Evolutionary conservation across 2,329 filamentous ascomycete species (phyloP).

Genomic region (Drechslera avenae): DNA sequence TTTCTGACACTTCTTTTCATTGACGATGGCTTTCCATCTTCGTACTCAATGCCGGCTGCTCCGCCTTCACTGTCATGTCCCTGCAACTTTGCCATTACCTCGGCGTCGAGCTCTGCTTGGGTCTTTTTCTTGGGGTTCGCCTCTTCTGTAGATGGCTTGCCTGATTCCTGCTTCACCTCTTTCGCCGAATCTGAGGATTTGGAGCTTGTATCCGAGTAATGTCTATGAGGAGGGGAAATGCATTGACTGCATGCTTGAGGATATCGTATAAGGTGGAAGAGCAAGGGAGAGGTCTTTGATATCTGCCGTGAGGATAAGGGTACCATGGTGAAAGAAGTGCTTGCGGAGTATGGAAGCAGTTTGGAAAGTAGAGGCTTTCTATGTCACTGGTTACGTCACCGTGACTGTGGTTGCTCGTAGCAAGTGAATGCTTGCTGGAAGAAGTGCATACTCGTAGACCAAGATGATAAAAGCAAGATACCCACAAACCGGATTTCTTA

Average conservation of each 20-base stretch:
- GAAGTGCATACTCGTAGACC: background rate
- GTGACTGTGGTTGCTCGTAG: constrained; percentile 19
- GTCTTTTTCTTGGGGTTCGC: constrained; percentile 56
- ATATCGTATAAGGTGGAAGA: background rate
- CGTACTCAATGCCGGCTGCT: constrained; percentile 72
- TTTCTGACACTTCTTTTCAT: constrained; percentile 76
- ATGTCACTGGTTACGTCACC: constrained; percentile 24
- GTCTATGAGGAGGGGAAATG: background rate
- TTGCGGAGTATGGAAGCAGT: background rate
- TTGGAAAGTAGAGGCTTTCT: background rate
- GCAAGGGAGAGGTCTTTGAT: background rate
- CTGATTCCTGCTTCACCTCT: constrained; percentile 15
- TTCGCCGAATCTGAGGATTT: background rate
- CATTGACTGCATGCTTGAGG: background rate
- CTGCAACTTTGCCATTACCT: constrained; percentile 69
- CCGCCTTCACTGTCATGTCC: constrained; percentile 72
- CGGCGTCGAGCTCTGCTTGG: constrained; percentile 67
- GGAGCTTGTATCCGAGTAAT: constrained; percentile 9
- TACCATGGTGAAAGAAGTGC: background rate
- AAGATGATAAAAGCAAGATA: background rate
- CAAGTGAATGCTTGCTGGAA: constrained; percentile 1
- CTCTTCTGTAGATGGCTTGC: constrained; percentile 18
- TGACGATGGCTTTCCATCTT: constrained; percentile 71
- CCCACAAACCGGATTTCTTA: too few species aligned
- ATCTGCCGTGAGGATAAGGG: background rate